phyloP scores from a whole-genome alignment of 208 protist genomes.

The Strigomonas galati region DNA sequence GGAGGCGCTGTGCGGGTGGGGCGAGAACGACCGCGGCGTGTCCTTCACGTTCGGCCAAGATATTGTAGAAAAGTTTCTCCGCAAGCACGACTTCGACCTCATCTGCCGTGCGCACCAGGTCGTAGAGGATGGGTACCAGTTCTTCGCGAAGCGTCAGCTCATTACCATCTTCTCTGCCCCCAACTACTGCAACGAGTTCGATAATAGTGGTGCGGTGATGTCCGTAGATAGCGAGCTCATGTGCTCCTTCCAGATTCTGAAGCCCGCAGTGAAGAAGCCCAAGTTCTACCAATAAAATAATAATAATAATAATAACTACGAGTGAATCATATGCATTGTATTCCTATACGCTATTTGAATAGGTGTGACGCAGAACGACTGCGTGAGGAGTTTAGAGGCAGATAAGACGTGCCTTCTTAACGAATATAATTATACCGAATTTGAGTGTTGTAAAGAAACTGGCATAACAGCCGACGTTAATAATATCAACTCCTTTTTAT shows the following conservation, averaged over 20 bases:
- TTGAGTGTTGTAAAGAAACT: background rate
- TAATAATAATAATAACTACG: background rate
- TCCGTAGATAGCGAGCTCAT: conserved; percentile 94
- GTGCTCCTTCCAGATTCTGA: conserved; percentile 98
- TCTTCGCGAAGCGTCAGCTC: conserved; percentile 47
- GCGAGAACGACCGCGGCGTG: conserved; percentile 50
- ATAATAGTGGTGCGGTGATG: conserved; percentile 71
- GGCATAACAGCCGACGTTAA: background rate
- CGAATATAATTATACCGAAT: conserved; percentile 7
- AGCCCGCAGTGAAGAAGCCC: conserved; percentile 86
- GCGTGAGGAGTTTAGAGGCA: background rate
- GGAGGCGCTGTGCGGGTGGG: conserved; percentile 39
- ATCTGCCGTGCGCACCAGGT: conserved; percentile 96
- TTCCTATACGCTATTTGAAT: background rate
- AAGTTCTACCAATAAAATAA: conserved; percentile 71
- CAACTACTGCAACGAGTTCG: conserved; percentile 81
- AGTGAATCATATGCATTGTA: background rate
- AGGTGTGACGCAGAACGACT: background rate
- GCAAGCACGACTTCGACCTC: conserved; percentile 97
- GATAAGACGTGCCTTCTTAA: background rate
- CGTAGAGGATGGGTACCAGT: conserved; percentile 87
- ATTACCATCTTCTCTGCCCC: conserved; percentile 84
- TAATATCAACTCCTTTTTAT: conserved; percentile 1
- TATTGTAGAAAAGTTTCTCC: conserved; percentile 81
- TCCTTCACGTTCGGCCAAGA: conserved; percentile 81